Base-by-base conservation (phyloP, 352 stramenopile species). In the Chrysophaeum taylorii region DNA sequence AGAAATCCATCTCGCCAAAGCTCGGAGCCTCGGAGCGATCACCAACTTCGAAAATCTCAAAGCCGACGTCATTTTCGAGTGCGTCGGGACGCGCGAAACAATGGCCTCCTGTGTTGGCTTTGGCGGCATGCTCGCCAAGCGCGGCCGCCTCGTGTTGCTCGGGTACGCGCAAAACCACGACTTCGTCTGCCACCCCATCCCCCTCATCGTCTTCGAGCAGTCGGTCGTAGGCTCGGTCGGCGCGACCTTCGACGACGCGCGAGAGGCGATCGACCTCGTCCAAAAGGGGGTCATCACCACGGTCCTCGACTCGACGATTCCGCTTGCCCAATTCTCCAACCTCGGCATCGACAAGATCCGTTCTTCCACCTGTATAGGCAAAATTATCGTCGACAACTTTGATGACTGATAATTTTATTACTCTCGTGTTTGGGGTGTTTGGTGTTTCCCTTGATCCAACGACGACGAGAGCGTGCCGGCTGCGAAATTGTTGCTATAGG, bases 1-100 rank as follows among this genome's bases (percentile, higher is more conserved):
- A 18, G 33, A 75, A 50, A 23, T 35, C 7, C 71, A 75, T 31
- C 45, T 29, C 1, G 42, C 72, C 31, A 75, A 52, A 35, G 62
- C 70, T n/a, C 43, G 48, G 25, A 64, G 50, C 21, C 35, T 75
- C 4, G 70, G 70, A 42, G 62, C 70, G 0, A 31, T 35, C 27
- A 75, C 70, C 27, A 27, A 38, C 57, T 60, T 60, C 31, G 18
- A 70, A 7, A 64, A 64, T 1, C n/a, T n/a, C n/a, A n/a, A n/a
- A n/a, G 70, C 38, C 0, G 70, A 75, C 54, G 45, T 75, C 1
- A 68, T 75, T n/a, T 75, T 75, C 35, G 70, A 75, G 41, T 75
- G 70, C 38, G 70, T 75, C 0, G 70, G 70, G 48, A 48, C 31
- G 33, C 45, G 70, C 38, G 70, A 75, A 31, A 75, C 70, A 0